These are phyloP conservation scores for Coprinopsis sp. DNA, from an alignment of 768 basidiomycete species.

Conservation along the genomic window DNA sequence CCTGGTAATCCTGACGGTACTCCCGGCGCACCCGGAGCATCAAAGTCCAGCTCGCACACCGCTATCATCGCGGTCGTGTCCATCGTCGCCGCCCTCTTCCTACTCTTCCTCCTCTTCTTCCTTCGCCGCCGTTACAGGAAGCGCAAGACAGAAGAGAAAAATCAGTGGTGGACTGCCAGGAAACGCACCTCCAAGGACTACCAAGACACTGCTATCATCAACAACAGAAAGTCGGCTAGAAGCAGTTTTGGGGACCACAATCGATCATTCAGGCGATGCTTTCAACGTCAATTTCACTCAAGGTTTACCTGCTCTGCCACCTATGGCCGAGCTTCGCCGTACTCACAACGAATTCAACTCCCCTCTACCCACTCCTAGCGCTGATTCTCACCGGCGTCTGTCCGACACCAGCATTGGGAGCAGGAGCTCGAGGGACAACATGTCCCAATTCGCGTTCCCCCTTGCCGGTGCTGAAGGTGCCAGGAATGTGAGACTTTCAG, in stretches of 20 bases:
- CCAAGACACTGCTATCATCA: constrained; percentile 15
- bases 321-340: constrained; percentile 52
- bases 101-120: constrained; percentile 34
- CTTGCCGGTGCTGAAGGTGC: not conserved
- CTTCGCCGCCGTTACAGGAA: constrained; percentile 43
- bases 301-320: constrained; percentile 39
- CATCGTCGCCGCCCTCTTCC: constrained; percentile 19
- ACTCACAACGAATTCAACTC: constrained; percentile 24
- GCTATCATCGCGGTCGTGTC: constrained; percentile 1
- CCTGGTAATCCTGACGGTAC: not conserved
- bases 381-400: constrained; percentile 21
- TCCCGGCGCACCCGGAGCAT: not conserved
- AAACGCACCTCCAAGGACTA: constrained; percentile 21
- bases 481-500: not conserved
- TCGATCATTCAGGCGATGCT: constrained; percentile 38
- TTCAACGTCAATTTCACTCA: constrained; percentile 18
- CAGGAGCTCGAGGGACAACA: not conserved
- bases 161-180: constrained; percentile 41
- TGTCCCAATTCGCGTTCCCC: not conserved
- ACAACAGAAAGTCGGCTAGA: constrained; percentile 28
- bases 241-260: constrained; percentile 67
- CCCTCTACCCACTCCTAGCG: constrained; percentile 16
- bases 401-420: constrained; percentile 30
- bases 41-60: not conserved
- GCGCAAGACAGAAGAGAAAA: constrained; percentile 38